Percentiles rank a stretch among this genome's conserved stretches.
phyloP scores from a whole-genome alignment of 139 green algal species.

The Coelastrella sp. region DNA sequence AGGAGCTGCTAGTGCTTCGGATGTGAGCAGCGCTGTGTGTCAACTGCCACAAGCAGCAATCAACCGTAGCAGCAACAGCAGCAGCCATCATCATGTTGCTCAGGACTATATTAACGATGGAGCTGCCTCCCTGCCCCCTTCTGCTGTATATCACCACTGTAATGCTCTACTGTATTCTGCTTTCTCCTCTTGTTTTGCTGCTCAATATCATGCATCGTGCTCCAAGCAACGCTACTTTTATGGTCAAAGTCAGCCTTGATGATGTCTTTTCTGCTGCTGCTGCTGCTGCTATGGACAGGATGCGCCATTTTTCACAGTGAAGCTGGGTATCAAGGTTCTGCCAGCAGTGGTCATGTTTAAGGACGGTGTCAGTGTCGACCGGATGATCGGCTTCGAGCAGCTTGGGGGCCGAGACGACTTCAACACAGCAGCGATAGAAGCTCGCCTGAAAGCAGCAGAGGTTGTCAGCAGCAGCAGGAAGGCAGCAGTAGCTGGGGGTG shows the following conservation, averaged over 20 bases:
- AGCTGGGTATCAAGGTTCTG: conserved; percentile 92
- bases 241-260: background rate
- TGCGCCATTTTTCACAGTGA: conserved; percentile 94
- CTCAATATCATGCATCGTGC: no score
- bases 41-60: no score
- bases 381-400: conserved; percentile 91
- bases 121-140: no score
- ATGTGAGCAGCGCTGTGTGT: no score
- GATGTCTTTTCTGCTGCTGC: background rate
- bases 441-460: conserved; percentile 15
- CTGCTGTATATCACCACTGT: no score
- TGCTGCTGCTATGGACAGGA: conserved; percentile 65
- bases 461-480: conserved; percentile 14
- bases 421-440: conserved; percentile 57
- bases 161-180: no score
- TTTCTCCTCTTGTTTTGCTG: no score
- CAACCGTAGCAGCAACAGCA: no score
- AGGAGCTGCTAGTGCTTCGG: no score
- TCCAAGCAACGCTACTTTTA: no score
- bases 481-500: conserved; percentile 10
- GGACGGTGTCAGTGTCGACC: conserved; percentile 80
- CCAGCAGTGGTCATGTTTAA: conserved; percentile 89
- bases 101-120: no score
- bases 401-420: conserved; percentile 88
- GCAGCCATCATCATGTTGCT: no score